phyloP scores from a whole-genome alignment of 2,329 filamentous ascomycete genomes.

The Xylogone sp. region DNA sequence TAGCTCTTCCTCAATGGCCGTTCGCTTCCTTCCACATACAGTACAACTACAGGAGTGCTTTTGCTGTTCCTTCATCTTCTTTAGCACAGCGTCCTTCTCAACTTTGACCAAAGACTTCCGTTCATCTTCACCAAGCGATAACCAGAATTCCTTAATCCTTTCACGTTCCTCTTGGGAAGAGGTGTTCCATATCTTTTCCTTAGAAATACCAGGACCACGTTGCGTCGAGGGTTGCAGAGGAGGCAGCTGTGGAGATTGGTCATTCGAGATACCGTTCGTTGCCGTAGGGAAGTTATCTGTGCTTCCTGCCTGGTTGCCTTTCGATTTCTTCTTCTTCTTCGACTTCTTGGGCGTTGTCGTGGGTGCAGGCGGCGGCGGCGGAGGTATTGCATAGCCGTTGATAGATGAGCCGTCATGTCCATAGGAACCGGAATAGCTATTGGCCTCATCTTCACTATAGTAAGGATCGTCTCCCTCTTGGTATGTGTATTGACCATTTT shows the following conservation, averaged over 20 bases:
- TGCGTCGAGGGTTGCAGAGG: conserved; percentile 34
- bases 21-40: conserved; percentile 92
- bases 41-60: conserved; percentile 99
- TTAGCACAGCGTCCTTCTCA: conserved; percentile 94
- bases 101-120: conserved; percentile 95
- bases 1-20: conserved; percentile 95
- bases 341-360: conserved; percentile 25
- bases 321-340: conserved; percentile 37
- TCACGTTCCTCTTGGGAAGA: conserved; percentile 91
- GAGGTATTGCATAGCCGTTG: conserved; percentile 24
- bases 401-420: conserved; percentile 25
- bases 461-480: conserved; percentile 51
- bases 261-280: conserved; percentile 23
- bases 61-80: conserved; percentile 99
- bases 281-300: conserved; percentile 1
- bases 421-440: conserved; percentile 29
- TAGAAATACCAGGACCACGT: conserved; percentile 30
- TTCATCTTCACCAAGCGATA: conserved; percentile 89
- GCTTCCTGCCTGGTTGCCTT: conserved; percentile 10
- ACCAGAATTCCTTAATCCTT: conserved; percentile 97
- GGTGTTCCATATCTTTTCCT: conserved; percentile 96
- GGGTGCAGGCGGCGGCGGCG: conserved; percentile 14
- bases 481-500: conserved; percentile 33
- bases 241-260: conserved; percentile 31
- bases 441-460: conserved; percentile 51